Conservation (phyloP, 2,329 filamentous ascomycete species). For the Paracoccidioides brasiliensis region DNA sequence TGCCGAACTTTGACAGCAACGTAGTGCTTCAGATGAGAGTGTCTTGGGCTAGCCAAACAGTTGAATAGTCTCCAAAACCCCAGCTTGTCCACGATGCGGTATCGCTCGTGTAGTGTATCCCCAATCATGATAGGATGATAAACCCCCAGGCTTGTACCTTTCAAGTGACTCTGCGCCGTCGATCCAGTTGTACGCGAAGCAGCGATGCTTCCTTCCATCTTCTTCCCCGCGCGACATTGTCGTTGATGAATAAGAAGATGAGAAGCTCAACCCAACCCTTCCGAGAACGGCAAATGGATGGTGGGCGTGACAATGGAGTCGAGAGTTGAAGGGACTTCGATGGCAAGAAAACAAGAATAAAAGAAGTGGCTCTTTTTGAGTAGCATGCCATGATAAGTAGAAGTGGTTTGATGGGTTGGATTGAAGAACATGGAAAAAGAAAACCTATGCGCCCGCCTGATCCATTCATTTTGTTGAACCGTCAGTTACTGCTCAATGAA, state of each 20-base stretch:
- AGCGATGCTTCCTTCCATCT: not conserved
- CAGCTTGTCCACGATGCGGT: constrained; percentile 30
- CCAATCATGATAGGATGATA: constrained; percentile 26
- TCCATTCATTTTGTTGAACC: not conserved
- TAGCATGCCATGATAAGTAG: constrained; percentile 1
- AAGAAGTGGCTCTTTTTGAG: not conserved
- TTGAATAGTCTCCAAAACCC: constrained; percentile 32
- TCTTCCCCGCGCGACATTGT: not conserved
- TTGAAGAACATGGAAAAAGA: not conserved
- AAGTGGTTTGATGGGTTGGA: not conserved
- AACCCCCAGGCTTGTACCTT: constrained; percentile 14
- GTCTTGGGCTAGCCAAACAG: constrained; percentile 30
- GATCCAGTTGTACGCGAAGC: constrained; percentile 19
- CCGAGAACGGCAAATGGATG: not conserved
- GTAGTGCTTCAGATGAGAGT: constrained; percentile 12
- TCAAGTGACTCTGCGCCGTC: constrained; percentile 20
- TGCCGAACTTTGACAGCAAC: constrained; percentile 18
- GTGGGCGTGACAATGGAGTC: constrained; percentile 1
- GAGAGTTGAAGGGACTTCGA: not conserved
- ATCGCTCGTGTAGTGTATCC: constrained; percentile 20
- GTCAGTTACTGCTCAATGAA: too few relatives aligned
- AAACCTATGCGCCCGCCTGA: not conserved
- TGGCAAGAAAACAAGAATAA: not conserved
- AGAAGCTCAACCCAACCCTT: not conserved
- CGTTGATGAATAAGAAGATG: constrained; percentile 2